Evolutionary conservation across 106 monocot genomes (phyloP).

Genomic region (Allium fistulosum): DNA sequence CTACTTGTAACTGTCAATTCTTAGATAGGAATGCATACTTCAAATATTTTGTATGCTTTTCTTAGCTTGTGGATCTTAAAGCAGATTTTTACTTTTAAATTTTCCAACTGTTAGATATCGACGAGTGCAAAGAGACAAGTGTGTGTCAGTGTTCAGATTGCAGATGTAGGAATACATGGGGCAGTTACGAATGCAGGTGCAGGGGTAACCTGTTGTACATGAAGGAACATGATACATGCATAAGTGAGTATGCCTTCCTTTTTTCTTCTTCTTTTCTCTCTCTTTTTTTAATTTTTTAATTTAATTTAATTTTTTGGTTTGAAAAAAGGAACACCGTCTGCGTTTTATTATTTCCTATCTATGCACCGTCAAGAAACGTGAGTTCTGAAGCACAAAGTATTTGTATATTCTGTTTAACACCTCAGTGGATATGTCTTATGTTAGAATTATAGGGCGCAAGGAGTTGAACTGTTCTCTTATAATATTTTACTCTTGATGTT

Average conservation of each 20-base stretch:
- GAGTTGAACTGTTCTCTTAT: too few species aligned
- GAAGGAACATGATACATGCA: conserved; percentile 86
- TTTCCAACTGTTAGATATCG: conserved; percentile 47
- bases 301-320: too few species aligned
- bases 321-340: too few species aligned
- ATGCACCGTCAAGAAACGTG: too few species aligned
- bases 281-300: too few species aligned
- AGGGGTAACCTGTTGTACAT: conserved; percentile 69
- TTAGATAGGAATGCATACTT: neutral
- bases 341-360: too few species aligned
- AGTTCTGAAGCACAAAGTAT: too few species aligned
- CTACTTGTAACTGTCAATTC: neutral
- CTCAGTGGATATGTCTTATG: too few species aligned
- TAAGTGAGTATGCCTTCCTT: conserved; percentile 48
- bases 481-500: too few species aligned
- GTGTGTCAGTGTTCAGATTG: conserved; percentile 78
- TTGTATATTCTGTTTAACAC: too few species aligned
- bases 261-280: too few species aligned
- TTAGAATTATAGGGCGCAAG: too few species aligned
- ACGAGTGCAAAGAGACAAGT: conserved; percentile 85
- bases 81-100: neutral
- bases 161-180: conserved; percentile 87
- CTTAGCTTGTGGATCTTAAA: neutral
- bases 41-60: neutral
- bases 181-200: conserved; percentile 90